These are phyloP conservation scores for Diaporthe citriasiana DNA, from an alignment of 2,329 filamentous ascomycete species.

Conservation along the genomic window DNA sequence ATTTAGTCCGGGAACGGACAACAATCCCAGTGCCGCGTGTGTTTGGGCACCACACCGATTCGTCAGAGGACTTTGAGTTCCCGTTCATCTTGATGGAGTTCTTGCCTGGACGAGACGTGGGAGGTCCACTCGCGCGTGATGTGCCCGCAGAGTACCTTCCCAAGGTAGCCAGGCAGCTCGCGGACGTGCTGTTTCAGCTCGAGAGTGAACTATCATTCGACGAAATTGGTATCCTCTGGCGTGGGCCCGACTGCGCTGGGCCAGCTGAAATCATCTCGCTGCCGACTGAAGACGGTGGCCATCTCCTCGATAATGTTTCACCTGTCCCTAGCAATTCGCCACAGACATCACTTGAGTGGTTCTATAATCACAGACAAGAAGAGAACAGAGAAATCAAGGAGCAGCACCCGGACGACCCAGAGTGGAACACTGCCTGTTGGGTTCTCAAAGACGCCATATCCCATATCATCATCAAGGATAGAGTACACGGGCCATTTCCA, in stretches of 20 bases:
- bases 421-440: neutral
- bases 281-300: neutral
- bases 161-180: neutral
- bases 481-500: slow-evolving; percentile 52
- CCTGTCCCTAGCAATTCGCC: neutral
- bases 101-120: no score
- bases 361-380: neutral
- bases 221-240: neutral
- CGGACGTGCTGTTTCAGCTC: neutral
- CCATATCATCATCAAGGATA: slow-evolving; percentile 9
- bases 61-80: no score
- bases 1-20: no score
- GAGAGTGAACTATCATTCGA: neutral
- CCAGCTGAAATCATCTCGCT: neutral
- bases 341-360: neutral
- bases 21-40: no score
- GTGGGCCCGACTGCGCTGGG: neutral
- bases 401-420: neutral
- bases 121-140: no score
- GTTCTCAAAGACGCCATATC: neutral
- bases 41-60: no score
- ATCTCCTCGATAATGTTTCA: no score
- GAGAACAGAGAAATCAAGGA: neutral
- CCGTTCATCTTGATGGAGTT: no score
- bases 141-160: no score